Base-by-base conservation (phyloP, 2,329 filamentous ascomycete genomes). In the Ascochyta rabiei region DNA sequence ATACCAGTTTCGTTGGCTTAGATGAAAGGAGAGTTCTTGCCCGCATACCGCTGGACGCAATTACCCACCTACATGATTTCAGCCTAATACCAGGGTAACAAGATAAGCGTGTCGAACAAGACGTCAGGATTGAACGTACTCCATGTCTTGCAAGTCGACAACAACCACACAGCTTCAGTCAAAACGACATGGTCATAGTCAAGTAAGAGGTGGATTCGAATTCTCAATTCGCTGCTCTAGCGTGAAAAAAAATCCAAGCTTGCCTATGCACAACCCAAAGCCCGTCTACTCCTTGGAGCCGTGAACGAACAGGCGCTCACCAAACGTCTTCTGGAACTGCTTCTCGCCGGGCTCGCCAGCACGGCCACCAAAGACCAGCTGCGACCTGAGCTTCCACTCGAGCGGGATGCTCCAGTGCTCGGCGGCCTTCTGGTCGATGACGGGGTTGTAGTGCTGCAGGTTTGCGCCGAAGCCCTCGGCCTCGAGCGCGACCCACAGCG, bases 391-490 rank as follows among this genome's bases (percentile, higher is more conserved):
- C 70, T 84, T 85, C 91, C 92, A 96, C 66, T 83, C 82, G 16
- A 77, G 69, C 38, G 90, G 89, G 28, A 96, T 67, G 53, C 82
- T 82, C 89, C 90, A 96, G 65, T 85, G 79, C 59, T 80, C 80
- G 39, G 82, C 78, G 48, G 92, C 88, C 79, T 87, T 85, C 62
- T 82, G 81, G 77, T 96, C 89, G 65, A 96, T 85, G 54, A 96
- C 77, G 18, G 91, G 91, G 84, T 91, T 95, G 82, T 96, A 96
- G 81, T 96, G 92, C 82, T 96, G 92, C 48, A 96, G 83, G 82
- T 93, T 96, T 73, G 88, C 89, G 62, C 91, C 91, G 52, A 96
- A 84, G 26, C 92, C 91, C 74, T 95, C 91, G 57, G 87, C 82
- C 79, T 93, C 89, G 53, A 96, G 85, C 4, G 88, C 89, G 16